A percentile compares a stretch with the other conserved stretches of the same genome.
phyloP scores from a whole-genome alignment of 2,329 filamentous ascomycete genomes.

The Nigrospora oryzae region DNA sequence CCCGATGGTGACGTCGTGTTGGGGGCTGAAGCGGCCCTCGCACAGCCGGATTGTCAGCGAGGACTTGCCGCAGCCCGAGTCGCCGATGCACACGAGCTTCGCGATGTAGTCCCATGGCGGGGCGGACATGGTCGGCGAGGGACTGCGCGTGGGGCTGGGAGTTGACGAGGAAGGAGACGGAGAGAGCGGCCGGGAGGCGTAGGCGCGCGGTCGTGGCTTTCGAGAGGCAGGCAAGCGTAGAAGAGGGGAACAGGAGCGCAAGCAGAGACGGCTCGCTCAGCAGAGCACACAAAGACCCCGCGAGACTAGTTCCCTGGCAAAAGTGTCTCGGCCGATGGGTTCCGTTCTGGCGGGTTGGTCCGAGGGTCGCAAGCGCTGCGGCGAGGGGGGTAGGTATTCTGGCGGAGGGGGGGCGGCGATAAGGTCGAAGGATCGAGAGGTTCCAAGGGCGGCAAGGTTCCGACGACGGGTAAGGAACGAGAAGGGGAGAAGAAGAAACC shows the following conservation, averaged over 20 bases:
- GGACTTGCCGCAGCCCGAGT: slow-evolving; percentile 93
- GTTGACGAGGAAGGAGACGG: background rate
- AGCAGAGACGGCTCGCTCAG: background rate
- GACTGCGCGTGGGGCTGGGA: slow-evolving; percentile 2
- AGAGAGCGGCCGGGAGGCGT: no score
- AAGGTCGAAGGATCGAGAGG: no score
- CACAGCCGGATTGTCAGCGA: slow-evolving; percentile 90
- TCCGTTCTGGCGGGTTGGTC: no score
- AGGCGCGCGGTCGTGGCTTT: background rate
- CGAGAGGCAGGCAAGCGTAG: background rate
- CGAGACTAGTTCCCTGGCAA: no score
- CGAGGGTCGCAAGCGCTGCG: no score
- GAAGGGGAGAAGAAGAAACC: no score
- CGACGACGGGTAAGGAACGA: no score
- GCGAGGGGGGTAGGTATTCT: no score
- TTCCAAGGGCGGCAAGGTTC: no score
- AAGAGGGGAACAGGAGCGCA: background rate
- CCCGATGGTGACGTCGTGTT: slow-evolving; percentile 95
- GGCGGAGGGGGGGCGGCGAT: no score
- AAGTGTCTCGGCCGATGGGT: no score
- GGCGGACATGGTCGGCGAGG: slow-evolving; percentile 40
- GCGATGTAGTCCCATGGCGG: slow-evolving; percentile 97
- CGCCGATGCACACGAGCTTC: slow-evolving; percentile 96
- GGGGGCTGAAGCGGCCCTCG: slow-evolving; percentile 87
- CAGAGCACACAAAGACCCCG: no score